Conservation (phyloP, 148 eudicot species). For the Persicaria maculosa region DNA sequence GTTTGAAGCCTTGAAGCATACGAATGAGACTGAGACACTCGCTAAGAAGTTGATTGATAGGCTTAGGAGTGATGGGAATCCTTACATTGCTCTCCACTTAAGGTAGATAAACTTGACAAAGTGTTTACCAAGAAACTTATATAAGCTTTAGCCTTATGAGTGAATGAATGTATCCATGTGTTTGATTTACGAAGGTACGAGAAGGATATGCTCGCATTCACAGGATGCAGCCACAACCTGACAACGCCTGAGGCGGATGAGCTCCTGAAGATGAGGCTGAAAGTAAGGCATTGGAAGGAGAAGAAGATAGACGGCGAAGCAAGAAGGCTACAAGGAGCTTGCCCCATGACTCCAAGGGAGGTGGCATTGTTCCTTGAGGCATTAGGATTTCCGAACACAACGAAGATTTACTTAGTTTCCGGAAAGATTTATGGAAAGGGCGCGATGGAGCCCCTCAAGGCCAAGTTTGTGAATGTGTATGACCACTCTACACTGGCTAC, state of each 20-base stretch:
- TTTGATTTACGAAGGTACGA: conserved; percentile 41
- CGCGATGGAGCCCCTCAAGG: conserved; percentile 33
- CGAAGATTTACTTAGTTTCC: conserved; percentile 61
- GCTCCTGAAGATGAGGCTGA: conserved; percentile 46
- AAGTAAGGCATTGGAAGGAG: conserved; percentile 61
- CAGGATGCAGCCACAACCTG: conserved; percentile 66
- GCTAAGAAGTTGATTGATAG: conserved; percentile 35
- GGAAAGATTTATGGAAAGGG: conserved; percentile 56
- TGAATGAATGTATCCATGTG: background rate
- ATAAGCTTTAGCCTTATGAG: background rate
- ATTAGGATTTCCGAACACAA: conserved; percentile 52
- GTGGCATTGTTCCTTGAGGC: conserved; percentile 70
- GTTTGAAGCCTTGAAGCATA: conserved; percentile 44
- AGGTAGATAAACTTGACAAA: conserved; percentile 29
- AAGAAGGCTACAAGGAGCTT: conserved; percentile 46
- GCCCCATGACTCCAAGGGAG: conserved; percentile 82
- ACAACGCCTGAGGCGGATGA: conserved; percentile 34
- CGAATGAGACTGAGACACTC: conserved; percentile 44
- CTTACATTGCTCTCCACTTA: conserved; percentile 63
- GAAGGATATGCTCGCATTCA: conserved; percentile 86
- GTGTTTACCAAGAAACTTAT: background rate
- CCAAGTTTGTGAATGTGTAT: conserved; percentile 44
- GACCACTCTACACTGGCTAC: conserved; percentile 54
- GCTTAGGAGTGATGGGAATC: conserved; percentile 32
- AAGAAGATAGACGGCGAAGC: conserved; percentile 48